Evolutionary conservation across 129 eudicot species (phyloP).

Genomic region (Chrysanthemum seticuspe): DNA sequence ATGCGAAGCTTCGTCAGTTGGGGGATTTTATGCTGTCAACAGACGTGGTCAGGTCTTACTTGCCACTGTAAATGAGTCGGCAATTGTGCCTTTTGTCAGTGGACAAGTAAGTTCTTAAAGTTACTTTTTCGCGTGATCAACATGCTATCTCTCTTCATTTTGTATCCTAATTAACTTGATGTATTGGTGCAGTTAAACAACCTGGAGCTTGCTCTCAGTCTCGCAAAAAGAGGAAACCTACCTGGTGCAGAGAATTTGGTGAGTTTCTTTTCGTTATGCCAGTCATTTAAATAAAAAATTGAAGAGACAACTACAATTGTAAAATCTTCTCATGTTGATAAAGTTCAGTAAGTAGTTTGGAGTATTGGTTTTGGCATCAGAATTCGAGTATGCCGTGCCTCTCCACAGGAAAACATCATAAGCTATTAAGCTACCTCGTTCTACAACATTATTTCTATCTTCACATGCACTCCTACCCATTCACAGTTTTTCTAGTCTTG

Average conservation of each 20-base stretch:
- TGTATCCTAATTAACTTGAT: not conserved
- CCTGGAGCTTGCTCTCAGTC: constrained; percentile 98
- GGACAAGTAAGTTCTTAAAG: constrained; percentile 59
- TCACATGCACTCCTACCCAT: no score
- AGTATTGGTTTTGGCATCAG: no score
- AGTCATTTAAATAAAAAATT: not conserved
- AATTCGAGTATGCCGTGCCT: no score
- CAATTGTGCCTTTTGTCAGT: constrained; percentile 86
- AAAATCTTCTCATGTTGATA: not conserved
- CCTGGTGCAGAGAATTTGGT: constrained; percentile 99
- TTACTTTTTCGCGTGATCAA: constrained; percentile 1
- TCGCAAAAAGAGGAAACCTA: constrained; percentile 95
- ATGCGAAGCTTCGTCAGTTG: constrained; percentile 37
- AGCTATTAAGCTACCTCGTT: no score
- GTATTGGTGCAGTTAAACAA: constrained; percentile 67
- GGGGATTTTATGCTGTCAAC: constrained; percentile 35
- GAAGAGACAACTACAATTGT: not conserved
- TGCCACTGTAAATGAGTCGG: constrained; percentile 88
- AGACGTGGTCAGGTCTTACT: constrained; percentile 84
- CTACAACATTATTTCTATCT: no score
- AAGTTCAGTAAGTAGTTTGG: not conserved
- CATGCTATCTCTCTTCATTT: not conserved
- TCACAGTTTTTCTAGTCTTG: no score
- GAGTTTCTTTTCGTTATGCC: constrained; percentile 11
- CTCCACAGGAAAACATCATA: no score